Percentiles rank a stretch among this genome's conserved stretches.
phyloP scores from a whole-genome alignment of 139 green algal species.

The Raphidocelis subcapitata region DNA sequence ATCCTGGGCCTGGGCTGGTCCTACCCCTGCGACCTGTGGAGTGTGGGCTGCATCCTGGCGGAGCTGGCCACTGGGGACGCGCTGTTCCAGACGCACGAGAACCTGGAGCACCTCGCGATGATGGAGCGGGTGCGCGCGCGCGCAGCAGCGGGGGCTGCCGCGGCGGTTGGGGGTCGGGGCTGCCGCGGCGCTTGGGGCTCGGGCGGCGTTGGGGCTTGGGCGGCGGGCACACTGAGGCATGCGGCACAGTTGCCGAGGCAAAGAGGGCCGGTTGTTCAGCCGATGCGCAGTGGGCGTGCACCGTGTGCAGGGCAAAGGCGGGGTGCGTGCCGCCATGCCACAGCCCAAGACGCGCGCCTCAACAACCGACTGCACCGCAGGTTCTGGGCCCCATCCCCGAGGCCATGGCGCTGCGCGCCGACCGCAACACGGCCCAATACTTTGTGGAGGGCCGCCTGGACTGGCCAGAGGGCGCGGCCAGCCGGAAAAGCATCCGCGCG shows the following conservation, averaged over 20 bases:
- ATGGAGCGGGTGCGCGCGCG: slow-evolving; percentile 76
- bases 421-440: slow-evolving; percentile 33
- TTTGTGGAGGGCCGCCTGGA: slow-evolving; percentile 49
- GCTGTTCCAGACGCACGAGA: slow-evolving; percentile 91
- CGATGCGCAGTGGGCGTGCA: background rate
- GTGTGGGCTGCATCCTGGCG: slow-evolving; percentile 93
- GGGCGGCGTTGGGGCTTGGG: too few species aligned
- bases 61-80: slow-evolving; percentile 85
- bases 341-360: background rate
- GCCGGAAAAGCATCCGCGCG: slow-evolving; percentile 72
- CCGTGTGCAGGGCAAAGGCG: background rate
- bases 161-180: background rate
- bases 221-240: too few species aligned
- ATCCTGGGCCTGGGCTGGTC: slow-evolving; percentile 94
- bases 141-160: background rate
- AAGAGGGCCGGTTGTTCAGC: background rate
- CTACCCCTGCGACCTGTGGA: slow-evolving; percentile 95
- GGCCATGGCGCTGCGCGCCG: slow-evolving; percentile 34
- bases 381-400: slow-evolving; percentile 77
- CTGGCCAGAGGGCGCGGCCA: slow-evolving; percentile 76
- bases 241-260: background rate
- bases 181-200: background rate
- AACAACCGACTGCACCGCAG: background rate
- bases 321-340: background rate
- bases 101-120: slow-evolving; percentile 99